Base-by-base conservation (phyloP, 1,284 basidiomycete species). In the Heterobasidion parviporum region DNA sequence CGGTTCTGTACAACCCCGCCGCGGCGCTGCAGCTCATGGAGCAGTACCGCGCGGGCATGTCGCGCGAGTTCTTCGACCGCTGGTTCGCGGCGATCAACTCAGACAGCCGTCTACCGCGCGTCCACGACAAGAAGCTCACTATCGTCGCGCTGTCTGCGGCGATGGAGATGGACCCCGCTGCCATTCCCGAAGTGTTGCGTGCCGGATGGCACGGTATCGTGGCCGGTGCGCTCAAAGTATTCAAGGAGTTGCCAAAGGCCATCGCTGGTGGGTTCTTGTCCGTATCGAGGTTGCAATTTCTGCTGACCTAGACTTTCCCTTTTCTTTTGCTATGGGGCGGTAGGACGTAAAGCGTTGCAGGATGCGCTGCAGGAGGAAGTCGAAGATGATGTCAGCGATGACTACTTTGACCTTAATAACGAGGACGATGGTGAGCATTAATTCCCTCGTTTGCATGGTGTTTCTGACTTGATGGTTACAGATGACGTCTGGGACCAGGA, bases 61-160 rank as follows among this genome's bases (percentile, higher is more conserved):
- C 85, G 1, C 81, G 82, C 46, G 64, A 69, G 15, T 91, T 95
- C 75, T 93, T 96, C 66, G 82, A 89, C 63, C 77, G 76, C 59
- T 93, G 91, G 87, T 91, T 92, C 63, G 78, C 70, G 8, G 80
- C 82, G 14, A 87, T 93, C 67, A 82, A 81, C 56, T 71, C 73
- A 51, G 75, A 83, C 20, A 73, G 76, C 34, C 79, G 77, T 52
- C 76, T 94, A 48, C 89, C 88, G 3, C 80, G 92, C n/a, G 91
- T 95, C 43, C 92, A 96, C 68, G 92, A 95, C 70, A 93, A 93
- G 79, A 94, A 91, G 70, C 75, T 96, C 56, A 83, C 82, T 59
- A 80, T 94, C 53, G 68, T 90, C 57, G 83, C 92, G 8, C 72
- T 95, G 58, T 89, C 84, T 60, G 81, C 83, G 44, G 68, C 92